A percentile compares a stretch with the other conserved stretches of the same genome.
Conservation (phyloP, 129 eudicot genomes). For the Smallanthus sonchifolius region DNA sequence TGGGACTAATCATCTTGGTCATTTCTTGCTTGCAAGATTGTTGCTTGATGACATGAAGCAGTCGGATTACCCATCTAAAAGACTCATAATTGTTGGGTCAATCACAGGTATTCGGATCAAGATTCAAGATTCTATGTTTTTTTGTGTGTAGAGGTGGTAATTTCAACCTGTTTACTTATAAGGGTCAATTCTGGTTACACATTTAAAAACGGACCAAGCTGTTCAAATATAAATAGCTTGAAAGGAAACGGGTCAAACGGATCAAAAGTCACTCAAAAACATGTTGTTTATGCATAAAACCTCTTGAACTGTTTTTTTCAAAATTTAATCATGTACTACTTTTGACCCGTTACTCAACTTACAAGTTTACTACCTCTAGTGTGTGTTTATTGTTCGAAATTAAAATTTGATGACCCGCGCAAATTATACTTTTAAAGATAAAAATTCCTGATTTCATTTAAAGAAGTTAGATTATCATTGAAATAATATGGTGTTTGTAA, state of each 20-base stretch:
- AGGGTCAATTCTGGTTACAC: neutral
- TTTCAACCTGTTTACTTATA: neutral
- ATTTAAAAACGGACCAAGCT: neutral
- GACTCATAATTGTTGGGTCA: conserved; percentile 79
- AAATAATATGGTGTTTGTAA: neutral
- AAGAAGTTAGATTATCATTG: no score
- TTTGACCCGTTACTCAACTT: no score
- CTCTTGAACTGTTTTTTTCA: neutral
- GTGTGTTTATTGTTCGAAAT: no score
- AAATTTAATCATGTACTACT: no score
- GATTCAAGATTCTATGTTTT: neutral
- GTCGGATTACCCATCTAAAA: conserved; percentile 82
- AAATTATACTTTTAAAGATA: no score
- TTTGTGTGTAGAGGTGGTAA: neutral
- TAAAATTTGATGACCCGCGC: no score
- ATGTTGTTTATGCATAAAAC: neutral
- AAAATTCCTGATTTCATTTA: no score
- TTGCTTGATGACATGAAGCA: conserved; percentile 65
- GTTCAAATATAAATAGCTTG: neutral
- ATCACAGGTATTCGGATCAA: conserved; percentile 42
- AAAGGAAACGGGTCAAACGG: neutral
- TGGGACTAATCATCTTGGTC: conserved; percentile 86
- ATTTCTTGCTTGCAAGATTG: conserved; percentile 69
- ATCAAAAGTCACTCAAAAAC: neutral
- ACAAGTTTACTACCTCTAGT: no score